A percentile compares a stretch with the other conserved stretches of the same genome.
Evolutionary conservation across 169 alveolate genomes (phyloP).

Genomic region (Theileria sp.): DNA sequence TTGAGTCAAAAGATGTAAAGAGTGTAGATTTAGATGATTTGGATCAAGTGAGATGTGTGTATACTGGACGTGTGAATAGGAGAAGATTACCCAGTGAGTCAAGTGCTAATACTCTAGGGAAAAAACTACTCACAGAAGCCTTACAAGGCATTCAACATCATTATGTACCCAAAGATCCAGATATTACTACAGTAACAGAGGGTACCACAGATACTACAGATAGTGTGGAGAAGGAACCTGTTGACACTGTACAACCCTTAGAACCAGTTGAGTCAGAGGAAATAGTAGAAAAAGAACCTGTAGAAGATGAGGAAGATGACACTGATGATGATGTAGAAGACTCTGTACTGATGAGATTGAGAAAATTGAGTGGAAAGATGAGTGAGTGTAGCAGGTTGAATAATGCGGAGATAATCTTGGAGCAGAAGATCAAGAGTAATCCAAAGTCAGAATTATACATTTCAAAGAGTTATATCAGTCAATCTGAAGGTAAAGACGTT

Average conservation of each 20-base stretch:
- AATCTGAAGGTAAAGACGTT: neutral
- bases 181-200: too few relatives aligned
- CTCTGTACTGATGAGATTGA: constrained; percentile 4
- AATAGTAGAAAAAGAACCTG: constrained; percentile 40
- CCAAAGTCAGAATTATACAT: constrained; percentile 10
- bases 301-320: constrained; percentile 56
- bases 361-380: constrained; percentile 18
- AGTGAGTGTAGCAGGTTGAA: constrained; percentile 49
- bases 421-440: constrained; percentile 27
- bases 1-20: constrained; percentile 19
- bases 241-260: neutral
- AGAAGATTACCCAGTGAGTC: constrained; percentile 34
- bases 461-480: constrained; percentile 14
- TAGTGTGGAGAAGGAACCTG: neutral
- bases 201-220: neutral
- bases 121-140: constrained; percentile 42
- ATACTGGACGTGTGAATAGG: constrained; percentile 31
- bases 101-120: constrained; percentile 48
- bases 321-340: constrained; percentile 20
- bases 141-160: constrained; percentile 57
- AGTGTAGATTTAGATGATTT: too few relatives aligned
- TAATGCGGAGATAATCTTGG: constrained; percentile 36
- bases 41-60: constrained; percentile 22
- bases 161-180: constrained; percentile 33
- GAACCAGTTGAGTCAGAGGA: too few relatives aligned